phyloP scores from a whole-genome alignment of 192 early-diverging fungal species.

The Coemansia sp. region DNA sequence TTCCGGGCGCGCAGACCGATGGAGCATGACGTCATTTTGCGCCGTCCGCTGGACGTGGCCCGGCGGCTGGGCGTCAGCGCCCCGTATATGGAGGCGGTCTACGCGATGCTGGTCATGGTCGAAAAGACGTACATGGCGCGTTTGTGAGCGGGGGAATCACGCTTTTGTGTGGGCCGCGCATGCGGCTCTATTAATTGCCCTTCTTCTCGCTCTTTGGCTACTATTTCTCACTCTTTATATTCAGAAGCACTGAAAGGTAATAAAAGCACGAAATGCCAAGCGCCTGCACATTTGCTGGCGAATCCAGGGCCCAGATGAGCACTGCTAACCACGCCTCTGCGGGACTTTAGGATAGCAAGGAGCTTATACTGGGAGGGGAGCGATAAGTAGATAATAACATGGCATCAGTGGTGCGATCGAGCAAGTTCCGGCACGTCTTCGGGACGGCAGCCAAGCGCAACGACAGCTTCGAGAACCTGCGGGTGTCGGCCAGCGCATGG shows the following conservation, averaged over 20 bases:
- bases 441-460: conserved; percentile 87
- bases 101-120: conserved; percentile 49
- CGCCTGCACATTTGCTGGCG: too few species aligned
- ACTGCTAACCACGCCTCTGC: too few species aligned
- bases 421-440: conserved; percentile 92
- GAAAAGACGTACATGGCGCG: conserved; percentile 21
- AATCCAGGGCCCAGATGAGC: too few species aligned
- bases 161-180: too few species aligned
- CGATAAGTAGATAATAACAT: conserved; percentile 29
- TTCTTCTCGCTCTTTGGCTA: not conserved
- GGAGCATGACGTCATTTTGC: conserved; percentile 58
- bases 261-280: too few species aligned
- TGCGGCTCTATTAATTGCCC: too few species aligned
- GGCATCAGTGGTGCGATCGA: conserved; percentile 76
- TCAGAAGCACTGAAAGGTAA: too few species aligned
- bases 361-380: not conserved
- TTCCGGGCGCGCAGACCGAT: conserved; percentile 46
- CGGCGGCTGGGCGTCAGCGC: conserved; percentile 31
- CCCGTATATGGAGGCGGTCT: conserved; percentile 51
- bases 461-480: conserved; percentile 88
- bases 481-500: conserved; percentile 87
- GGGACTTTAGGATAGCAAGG: not conserved
- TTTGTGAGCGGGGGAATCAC: too few species aligned
- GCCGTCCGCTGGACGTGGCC: conserved; percentile 50
- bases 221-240: not conserved